Percentiles rank a stretch among this genome's conserved stretches.
Conservation (phyloP, 2,329 filamentous ascomycete genomes). For the Ascochyta lentis region DNA sequence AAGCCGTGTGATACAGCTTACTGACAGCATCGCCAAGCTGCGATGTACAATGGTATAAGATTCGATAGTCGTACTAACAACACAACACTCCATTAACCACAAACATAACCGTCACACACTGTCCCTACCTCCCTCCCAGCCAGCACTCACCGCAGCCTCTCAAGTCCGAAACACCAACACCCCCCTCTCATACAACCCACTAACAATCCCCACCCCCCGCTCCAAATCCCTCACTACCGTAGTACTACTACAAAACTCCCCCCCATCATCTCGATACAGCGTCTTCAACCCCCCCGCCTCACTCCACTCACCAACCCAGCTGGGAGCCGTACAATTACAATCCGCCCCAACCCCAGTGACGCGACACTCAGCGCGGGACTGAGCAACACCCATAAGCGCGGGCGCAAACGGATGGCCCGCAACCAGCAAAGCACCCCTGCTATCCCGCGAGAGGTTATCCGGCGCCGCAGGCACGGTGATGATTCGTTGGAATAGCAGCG, state of each 20-base stretch:
- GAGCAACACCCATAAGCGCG: slow-evolving; percentile 30
- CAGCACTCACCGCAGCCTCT: no score
- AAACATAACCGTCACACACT: no score
- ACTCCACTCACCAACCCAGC: slow-evolving; percentile 52
- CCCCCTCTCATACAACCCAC: slow-evolving; percentile 52
- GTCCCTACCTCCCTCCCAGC: no score
- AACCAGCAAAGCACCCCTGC: slow-evolving; percentile 47
- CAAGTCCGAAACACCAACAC: slow-evolving; percentile 44
- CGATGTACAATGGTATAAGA: background rate
- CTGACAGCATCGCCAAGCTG: background rate
- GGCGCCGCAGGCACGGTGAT: slow-evolving; percentile 42
- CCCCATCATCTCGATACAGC: slow-evolving; percentile 44
- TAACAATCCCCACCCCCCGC: slow-evolving; percentile 46
- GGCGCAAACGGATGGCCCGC: slow-evolving; percentile 52
- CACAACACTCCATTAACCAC: no score
- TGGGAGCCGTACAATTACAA: slow-evolving; percentile 39
- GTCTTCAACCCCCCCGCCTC: slow-evolving; percentile 40
- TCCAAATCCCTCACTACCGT: slow-evolving; percentile 49
- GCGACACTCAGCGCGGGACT: no score
- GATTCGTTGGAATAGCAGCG: slow-evolving; percentile 18
- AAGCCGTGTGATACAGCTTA: background rate
- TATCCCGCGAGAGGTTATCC: slow-evolving; percentile 52
- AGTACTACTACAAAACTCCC: slow-evolving; percentile 46
- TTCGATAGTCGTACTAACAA: background rate
- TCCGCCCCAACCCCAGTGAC: slow-evolving; percentile 19